Evolutionary conservation across 169 alveolate genomes (phyloP).

Genomic region (Theileria equi): DNA sequence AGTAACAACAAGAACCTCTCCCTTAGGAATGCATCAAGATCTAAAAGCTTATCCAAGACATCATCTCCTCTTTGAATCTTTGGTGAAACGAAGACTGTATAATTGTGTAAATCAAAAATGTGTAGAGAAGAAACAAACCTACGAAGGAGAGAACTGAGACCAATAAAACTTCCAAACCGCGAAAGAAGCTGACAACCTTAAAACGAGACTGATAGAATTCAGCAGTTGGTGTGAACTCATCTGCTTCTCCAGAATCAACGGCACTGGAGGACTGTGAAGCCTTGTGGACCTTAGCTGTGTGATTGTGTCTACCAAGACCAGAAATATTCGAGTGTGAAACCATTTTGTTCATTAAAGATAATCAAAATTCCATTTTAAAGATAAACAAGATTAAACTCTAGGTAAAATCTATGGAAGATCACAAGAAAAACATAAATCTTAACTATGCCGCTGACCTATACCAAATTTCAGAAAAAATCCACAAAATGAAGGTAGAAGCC

Average conservation of each 20-base stretch:
- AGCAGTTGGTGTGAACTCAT: background rate
- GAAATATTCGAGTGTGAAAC: no score
- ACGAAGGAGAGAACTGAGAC: background rate
- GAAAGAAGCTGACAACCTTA: background rate
- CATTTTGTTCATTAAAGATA: background rate
- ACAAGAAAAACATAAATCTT: no score
- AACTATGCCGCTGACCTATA: no score
- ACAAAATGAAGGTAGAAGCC: no score
- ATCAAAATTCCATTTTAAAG: slow-evolving; percentile 12
- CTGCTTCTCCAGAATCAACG: background rate
- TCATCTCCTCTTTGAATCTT: background rate
- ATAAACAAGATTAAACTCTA: no score
- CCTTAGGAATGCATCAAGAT: background rate
- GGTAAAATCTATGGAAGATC: no score
- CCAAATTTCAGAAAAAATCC: no score
- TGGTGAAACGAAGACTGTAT: background rate
- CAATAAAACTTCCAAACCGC: background rate
- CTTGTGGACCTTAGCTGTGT: slow-evolving; percentile 21
- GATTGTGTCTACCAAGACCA: no score
- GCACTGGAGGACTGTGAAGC: background rate
- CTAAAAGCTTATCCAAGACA: background rate
- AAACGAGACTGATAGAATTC: background rate
- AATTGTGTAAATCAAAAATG: background rate
- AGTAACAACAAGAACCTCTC: slow-evolving; percentile 3
- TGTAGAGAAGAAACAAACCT: slow-evolving; percentile 2